Evolutionary conservation across 2,329 filamentous ascomycete genomes (phyloP), one percentile per base, ranked within the genome.

Genomic region (Westerdykella aurantiaca): DNA sequence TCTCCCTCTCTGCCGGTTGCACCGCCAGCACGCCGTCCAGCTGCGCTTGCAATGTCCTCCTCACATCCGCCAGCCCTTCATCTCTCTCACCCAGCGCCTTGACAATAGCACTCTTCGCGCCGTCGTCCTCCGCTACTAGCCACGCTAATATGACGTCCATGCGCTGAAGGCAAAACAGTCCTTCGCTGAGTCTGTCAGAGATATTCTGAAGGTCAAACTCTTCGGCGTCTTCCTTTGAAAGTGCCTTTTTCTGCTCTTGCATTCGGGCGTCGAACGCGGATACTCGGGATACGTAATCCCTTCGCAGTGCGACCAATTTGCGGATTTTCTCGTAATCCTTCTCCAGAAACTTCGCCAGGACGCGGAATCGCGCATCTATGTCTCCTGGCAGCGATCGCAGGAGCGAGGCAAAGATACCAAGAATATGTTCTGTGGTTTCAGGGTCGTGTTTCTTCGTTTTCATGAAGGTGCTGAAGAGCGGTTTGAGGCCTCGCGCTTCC

Each of bases 291-390:
- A 78, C 77, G 61, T 89, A 95, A 11, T 86, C 84, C 38, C 80
- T 72, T 34, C 90, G 79, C 38, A 96, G 67, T 47, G 77, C 74
- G 31, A 95, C 66, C 4, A 97, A 73, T 61, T 83, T 87, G 5
- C 63, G 71, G 31, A 88, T 80, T 73, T 97, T 97, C 53, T 84
- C 88, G 63, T 94, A 95, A 52, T 95, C 83, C 62, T 88, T 95
- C 66, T 98, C 93, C 14, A 95, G 85, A 58, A 97, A 97, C 61
- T 98, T 98, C 38, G 90, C 91, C 4, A 97, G 76, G 1, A 85
- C 79, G 4, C 93, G 81, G 55, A 97, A 94, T 5, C 93, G 80
- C 25, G 83, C 77, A 0, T 87, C 75, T 1, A 87, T 89, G 25
- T 88, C 81, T 13, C 82, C 86, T 0, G 90, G 89, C 1, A 98